Evolutionary conservation across 257 asterid species (phyloP).

Genomic region (Haberlea rhodopensis): DNA sequence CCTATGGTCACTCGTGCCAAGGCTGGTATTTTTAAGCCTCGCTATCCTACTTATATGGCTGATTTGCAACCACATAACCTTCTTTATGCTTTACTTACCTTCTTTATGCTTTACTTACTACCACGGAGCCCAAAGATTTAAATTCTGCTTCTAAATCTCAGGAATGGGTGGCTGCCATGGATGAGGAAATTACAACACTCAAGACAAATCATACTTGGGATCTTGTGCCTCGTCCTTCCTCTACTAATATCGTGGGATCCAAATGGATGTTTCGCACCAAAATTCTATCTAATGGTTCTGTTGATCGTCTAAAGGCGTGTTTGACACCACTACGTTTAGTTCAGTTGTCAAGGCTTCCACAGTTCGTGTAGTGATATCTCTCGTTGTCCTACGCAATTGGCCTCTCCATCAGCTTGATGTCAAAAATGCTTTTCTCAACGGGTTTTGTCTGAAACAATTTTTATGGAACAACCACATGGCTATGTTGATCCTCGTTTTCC

Average conservation of each 20-base stretch:
- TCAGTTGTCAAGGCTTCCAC: not conserved
- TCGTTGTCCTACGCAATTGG: not conserved
- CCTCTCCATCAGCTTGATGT: not conserved
- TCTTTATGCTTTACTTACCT: too few species aligned
- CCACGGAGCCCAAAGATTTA: not conserved
- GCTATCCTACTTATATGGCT: too few species aligned
- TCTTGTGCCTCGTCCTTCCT: too few species aligned
- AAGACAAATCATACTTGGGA: not conserved
- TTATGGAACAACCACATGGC: not conserved
- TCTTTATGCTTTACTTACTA: too few species aligned
- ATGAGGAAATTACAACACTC: not conserved
- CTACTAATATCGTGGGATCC: not conserved
- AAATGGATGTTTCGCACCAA: not conserved
- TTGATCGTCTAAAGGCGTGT: not conserved
- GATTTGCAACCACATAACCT: too few species aligned
- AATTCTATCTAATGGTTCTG: not conserved
- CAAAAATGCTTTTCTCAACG: too few species aligned
- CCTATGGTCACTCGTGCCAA: too few species aligned
- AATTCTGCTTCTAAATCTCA: not conserved
- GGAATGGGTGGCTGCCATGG: not conserved
- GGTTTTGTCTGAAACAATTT: not conserved
- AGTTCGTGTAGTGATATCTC: not conserved
- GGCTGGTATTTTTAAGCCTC: too few species aligned
- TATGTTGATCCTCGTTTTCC: not conserved
- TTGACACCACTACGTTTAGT: not conserved